Evolutionary conservation across 257 asterid genomes (phyloP).

Genomic region (Solanum lycopersicoides): DNA sequence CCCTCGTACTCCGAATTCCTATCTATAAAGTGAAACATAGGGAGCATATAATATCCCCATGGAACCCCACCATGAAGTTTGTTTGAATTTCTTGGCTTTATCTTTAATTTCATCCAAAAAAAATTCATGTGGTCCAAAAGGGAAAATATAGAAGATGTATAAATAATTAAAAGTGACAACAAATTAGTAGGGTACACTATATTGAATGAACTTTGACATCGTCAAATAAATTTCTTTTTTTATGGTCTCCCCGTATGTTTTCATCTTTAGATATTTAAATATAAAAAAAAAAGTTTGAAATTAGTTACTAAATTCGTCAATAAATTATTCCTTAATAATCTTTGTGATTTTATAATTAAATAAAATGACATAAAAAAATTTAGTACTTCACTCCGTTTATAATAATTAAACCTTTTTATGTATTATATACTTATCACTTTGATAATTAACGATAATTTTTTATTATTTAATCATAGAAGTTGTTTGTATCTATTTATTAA

Average conservation of each 20-base stretch:
- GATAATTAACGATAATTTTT: rapidly evolving
- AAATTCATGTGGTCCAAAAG: not conserved
- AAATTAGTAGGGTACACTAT: not conserved
- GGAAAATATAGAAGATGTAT: not conserved
- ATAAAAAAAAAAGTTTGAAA: not conserved
- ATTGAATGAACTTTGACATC: not conserved
- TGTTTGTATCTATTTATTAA: too few relatives aligned
- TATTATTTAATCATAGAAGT: not conserved
- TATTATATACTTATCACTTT: too few relatives aligned
- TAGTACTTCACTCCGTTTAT: not conserved
- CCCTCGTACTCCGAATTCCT: not conserved
- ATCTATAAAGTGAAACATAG: not conserved
- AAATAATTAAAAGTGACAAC: not conserved
- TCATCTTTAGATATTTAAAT: not conserved
- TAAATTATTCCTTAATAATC: not conserved
- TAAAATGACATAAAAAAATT: too few relatives aligned
- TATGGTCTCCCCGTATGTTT: not conserved
- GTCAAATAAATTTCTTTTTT: not conserved
- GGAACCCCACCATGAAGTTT: not conserved
- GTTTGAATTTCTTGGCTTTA: not conserved
- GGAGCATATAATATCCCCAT: not conserved
- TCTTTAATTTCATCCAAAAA: not conserved
- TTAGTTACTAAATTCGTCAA: not conserved
- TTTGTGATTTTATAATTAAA: not conserved
- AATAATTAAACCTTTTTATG: not conserved